Conservation (phyloP, 139 green algal genomes). For the Coelastrella sp. region DNA sequence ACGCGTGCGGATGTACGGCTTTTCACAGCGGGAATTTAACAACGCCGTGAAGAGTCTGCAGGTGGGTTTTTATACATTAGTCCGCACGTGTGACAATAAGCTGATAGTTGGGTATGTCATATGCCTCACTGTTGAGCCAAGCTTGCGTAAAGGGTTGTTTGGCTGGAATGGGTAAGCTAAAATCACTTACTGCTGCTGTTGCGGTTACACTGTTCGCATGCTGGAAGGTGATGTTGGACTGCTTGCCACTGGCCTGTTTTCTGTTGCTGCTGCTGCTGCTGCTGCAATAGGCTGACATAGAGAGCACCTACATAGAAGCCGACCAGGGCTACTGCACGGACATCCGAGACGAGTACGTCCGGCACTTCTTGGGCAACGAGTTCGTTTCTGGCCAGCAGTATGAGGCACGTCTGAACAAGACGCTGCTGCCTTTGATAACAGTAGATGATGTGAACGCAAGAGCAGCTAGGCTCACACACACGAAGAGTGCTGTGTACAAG, state of each 20-base stretch:
- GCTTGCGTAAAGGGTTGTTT: no score
- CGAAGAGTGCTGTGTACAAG: slow-evolving; percentile 24
- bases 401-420: slow-evolving; percentile 82
- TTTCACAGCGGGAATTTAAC: slow-evolving; percentile 63
- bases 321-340: slow-evolving; percentile 79
- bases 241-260: neutral
- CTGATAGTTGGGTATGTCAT: neutral
- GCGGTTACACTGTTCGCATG: no score
- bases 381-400: slow-evolving; percentile 72
- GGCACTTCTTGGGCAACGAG: slow-evolving; percentile 80
- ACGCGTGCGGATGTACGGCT: slow-evolving; percentile 78
- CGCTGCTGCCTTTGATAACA: slow-evolving; percentile 70
- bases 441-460: slow-evolving; percentile 59
- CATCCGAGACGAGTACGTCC: slow-evolving; percentile 78
- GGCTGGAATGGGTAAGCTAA: no score
- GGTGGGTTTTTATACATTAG: neutral
- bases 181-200: no score
- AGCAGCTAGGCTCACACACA: slow-evolving; percentile 45
- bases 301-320: slow-evolving; percentile 81
- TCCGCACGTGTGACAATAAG: neutral
- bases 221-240: neutral
- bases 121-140: no score
- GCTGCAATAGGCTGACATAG: slow-evolving; percentile 62
- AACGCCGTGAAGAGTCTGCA: slow-evolving; percentile 26
- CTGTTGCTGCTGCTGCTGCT: neutral